Conservation (phyloP, 345 rosid genomes). For the Bretschneidera sinensis region DNA sequence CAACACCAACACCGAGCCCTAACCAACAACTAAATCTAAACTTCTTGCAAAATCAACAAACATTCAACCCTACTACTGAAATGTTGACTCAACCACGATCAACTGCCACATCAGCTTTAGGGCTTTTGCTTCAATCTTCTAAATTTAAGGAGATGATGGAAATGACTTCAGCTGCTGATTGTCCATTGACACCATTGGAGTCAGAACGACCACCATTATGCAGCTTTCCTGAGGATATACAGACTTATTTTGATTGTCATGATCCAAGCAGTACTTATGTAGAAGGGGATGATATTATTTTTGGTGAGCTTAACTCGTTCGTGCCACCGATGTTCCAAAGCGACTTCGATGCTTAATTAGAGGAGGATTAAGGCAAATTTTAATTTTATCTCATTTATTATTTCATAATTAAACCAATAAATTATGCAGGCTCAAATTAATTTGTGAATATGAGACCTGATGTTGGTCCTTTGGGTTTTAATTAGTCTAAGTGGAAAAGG, state of each 20-base stretch:
- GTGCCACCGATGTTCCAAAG: conserved; percentile 43
- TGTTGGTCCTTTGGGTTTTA: too few species aligned
- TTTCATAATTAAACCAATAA: not conserved
- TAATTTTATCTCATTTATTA: too few species aligned
- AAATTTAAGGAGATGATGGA: conserved; percentile 70
- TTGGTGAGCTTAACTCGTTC: conserved; percentile 50
- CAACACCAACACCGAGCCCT: conserved; percentile 11
- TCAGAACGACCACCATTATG: conserved; percentile 30
- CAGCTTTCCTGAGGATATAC: conserved; percentile 74
- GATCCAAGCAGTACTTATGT: conserved; percentile 41
- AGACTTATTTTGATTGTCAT: conserved; percentile 63
- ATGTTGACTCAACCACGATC: conserved; percentile 16
- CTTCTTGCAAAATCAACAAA: conserved; percentile 17
- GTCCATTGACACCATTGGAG: conserved; percentile 28
- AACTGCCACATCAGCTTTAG: conserved; percentile 52
- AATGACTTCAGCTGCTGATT: conserved; percentile 38
- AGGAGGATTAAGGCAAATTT: too few species aligned
- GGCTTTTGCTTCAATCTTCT: conserved; percentile 58
- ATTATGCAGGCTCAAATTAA: too few species aligned
- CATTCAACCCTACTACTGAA: not conserved
- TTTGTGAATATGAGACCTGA: too few species aligned
- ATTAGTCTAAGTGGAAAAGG: too few species aligned
- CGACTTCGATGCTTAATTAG: conserved; percentile 42
- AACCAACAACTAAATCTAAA: conserved; percentile 16
- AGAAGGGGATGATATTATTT: conserved; percentile 48